Evolutionary conservation across 805 yeast genomes (phyloP).

Genomic region (Candida anglica): DNA sequence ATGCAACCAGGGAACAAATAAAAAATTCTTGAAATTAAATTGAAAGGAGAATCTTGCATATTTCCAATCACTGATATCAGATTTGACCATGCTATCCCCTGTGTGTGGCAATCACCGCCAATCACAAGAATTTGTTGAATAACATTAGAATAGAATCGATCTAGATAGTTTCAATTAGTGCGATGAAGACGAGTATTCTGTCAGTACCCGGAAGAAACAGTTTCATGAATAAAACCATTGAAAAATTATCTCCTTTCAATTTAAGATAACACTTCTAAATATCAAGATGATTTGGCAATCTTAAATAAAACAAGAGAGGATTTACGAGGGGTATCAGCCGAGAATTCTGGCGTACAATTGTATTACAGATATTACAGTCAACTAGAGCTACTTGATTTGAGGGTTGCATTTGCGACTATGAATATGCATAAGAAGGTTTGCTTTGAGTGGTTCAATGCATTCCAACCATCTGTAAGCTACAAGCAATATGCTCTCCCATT

Average conservation of each 20-base stretch:
- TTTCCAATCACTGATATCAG: no score
- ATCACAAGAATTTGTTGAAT: no score
- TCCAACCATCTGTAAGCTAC: constrained; percentile 38
- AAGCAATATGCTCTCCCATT: constrained; percentile 81
- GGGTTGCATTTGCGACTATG: constrained; percentile 66
- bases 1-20: no score
- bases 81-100: no score
- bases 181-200: constrained; percentile 23
- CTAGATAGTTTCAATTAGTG: no score
- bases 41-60: no score
- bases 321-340: constrained; percentile 48
- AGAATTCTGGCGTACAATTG: constrained; percentile 45
- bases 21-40: no score
- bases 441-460: constrained; percentile 83
- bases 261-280: constrained; percentile 61
- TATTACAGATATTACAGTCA: constrained; percentile 74
- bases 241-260: constrained; percentile 51
- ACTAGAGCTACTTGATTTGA: constrained; percentile 70
- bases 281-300: constrained; percentile 48
- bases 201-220: constrained; percentile 35
- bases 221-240: constrained; percentile 66
- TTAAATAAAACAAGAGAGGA: constrained; percentile 61
- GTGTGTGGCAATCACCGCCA: no score
- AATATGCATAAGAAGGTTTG: constrained; percentile 40
- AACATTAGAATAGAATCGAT: no score